Base-by-base conservation (phyloP, 2,329 filamentous ascomycete genomes). In the Myriosclerotinia duriaeana region DNA sequence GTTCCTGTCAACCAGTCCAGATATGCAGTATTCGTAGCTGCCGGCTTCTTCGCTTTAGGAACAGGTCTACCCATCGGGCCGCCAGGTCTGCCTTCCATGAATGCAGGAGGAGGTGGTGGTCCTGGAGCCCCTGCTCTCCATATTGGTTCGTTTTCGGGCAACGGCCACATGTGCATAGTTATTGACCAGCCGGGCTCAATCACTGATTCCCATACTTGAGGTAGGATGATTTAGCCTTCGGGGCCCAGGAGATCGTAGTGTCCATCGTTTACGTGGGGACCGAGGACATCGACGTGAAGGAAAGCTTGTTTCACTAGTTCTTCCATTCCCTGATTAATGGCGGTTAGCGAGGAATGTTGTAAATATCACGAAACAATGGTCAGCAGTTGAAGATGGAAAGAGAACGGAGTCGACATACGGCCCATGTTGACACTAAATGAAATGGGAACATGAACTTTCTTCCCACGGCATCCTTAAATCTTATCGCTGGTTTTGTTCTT, bases 391-490 rank as follows among this genome's bases (percentile, higher is more conserved):
- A 78, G 71, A 26, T 59, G 9, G 9, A 53, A n/a, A 67, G 20
- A 22, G 42, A 9, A 50, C 11, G 20, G 5, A 15, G n/a, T 44
- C 11, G 7, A 42, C 63, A 9, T 86, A 93, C 91, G 81, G 83
- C 81, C 92, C 92, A 96, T 3, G 89, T 94, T 74, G 88, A 86
- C 78, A 93, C 97, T 38, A 96, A 78, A 70, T 93, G 87, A 79
- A 89, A 97, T 1, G 93, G 93, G 75, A 97, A 96, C 78, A 87
- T 94, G 77, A 96, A 97, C 78, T 96, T 96, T 71, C 93, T 85
- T 42, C 92, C 91, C 20, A 97, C 87, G 0, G 93, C 93, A 76
- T 97, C 93, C 79, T 96, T 96, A 80, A 96, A 96, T 72, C 89
- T 89, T 36, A 66, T 53, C 22, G 44, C 53, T 34, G 34, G 34